phyloP scores from a whole-genome alignment of 768 basidiomycete genomes.

The Boletus rufocinnamomeus region DNA sequence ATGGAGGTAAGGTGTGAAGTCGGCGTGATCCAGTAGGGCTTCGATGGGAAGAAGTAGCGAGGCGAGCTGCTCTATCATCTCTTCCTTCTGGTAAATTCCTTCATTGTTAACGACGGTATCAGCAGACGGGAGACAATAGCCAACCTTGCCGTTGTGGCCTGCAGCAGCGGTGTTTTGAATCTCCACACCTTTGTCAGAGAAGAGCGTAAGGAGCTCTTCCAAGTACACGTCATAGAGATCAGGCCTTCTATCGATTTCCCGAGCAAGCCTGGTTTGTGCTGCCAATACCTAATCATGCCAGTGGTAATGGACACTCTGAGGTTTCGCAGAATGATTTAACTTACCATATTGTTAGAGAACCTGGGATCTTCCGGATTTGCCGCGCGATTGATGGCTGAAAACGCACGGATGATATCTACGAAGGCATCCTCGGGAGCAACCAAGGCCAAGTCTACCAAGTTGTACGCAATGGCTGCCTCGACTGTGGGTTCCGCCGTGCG shows the following conservation, averaged over 20 bases:
- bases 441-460: constrained; percentile 87
- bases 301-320: neutral
- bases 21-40: constrained; percentile 71
- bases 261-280: constrained; percentile 87
- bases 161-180: constrained; percentile 80
- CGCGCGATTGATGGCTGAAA: constrained; percentile 81
- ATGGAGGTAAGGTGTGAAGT: constrained; percentile 61
- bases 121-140: constrained; percentile 14
- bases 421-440: constrained; percentile 76
- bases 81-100: constrained; percentile 55
- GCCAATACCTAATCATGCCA: constrained; percentile 64
- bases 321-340: neutral
- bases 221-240: constrained; percentile 82
- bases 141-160: constrained; percentile 67
- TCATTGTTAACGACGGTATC: constrained; percentile 8
- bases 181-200: constrained; percentile 87
- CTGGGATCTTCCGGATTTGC: constrained; percentile 88
- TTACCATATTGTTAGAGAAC: constrained; percentile 87
- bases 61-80: constrained; percentile 84
- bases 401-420: constrained; percentile 78
- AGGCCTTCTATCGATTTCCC: constrained; percentile 69
- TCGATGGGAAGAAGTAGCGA: constrained; percentile 91
- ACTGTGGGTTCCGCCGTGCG: constrained; percentile 83
- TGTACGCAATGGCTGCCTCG: constrained; percentile 90
- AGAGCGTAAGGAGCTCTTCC: constrained; percentile 80